These are phyloP conservation scores for Diatrype stigma DNA, from an alignment of 2,329 filamentous ascomycete species.

Conservation along the genomic window DNA sequence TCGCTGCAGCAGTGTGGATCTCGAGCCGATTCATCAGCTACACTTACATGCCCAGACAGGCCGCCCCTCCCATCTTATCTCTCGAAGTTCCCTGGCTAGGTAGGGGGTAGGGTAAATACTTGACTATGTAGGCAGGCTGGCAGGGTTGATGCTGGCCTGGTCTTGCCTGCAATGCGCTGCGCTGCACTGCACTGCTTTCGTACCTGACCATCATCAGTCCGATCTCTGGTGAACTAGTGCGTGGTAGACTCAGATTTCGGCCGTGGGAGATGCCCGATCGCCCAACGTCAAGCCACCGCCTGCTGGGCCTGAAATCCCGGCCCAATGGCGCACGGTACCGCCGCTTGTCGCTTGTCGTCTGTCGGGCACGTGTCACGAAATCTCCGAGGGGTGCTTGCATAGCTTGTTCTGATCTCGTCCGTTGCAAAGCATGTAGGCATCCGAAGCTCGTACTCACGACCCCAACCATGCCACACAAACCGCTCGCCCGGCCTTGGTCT, in stretches of 20 bases:
- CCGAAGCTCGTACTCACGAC: not conserved
- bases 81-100: no score
- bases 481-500: not conserved
- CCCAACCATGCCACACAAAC: not conserved
- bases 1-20: no score
- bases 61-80: no score
- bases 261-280: not conserved
- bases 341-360: not conserved
- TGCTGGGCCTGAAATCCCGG: not conserved
- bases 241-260: not conserved
- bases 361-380: slow-evolving; percentile 20
- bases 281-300: slow-evolving; percentile 1
- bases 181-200: not conserved
- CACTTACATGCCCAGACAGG: no score
- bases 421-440: not conserved
- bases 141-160: no score
- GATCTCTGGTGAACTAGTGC: not conserved
- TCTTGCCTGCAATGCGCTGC: not conserved
- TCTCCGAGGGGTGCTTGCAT: slow-evolving; percentile 27
- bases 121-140: no score
- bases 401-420: slow-evolving; percentile 11
- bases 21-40: no score
- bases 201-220: not conserved
- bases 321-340: not conserved
- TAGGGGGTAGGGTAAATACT: no score